These are phyloP conservation scores for Dacryopinax primogenitus DNA, from an alignment of 768 basidiomycete genomes.

Conservation along the genomic window DNA sequence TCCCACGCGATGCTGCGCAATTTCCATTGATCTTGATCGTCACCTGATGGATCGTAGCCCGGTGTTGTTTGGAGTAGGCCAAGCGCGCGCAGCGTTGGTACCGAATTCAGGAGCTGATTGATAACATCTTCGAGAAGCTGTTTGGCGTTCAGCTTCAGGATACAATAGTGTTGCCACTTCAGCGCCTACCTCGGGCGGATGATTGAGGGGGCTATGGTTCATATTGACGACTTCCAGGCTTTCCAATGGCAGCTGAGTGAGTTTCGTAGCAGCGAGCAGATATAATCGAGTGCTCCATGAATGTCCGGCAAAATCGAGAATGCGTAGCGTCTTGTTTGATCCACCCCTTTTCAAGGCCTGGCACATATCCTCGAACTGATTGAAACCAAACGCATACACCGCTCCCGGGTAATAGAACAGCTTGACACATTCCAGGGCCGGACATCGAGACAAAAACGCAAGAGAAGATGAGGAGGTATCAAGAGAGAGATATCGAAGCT, in stretches of 20 bases:
- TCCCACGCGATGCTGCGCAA: neutral
- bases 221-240: neutral
- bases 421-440: neutral
- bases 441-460: neutral
- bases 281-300: neutral
- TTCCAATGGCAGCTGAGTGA: neutral
- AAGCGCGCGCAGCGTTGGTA: neutral
- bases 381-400: neutral
- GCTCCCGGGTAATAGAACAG: neutral
- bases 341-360: neutral
- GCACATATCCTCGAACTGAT: neutral
- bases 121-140: neutral
- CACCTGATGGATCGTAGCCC: neutral
- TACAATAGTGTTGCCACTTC: too few relatives aligned
- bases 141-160: too few relatives aligned
- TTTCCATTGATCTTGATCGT: neutral
- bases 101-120: neutral
- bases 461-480: neutral
- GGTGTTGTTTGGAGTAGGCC: neutral
- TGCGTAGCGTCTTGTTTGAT: neutral
- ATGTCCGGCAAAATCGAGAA: neutral
- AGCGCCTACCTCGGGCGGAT: neutral
- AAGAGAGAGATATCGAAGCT: neutral
- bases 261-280: neutral
- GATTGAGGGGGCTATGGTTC: neutral